Percentiles rank a stretch among this genome's conserved stretches.
phyloP scores from a whole-genome alignment of 2,329 filamentous ascomycete genomes.

The Xylariaceae sp. region DNA sequence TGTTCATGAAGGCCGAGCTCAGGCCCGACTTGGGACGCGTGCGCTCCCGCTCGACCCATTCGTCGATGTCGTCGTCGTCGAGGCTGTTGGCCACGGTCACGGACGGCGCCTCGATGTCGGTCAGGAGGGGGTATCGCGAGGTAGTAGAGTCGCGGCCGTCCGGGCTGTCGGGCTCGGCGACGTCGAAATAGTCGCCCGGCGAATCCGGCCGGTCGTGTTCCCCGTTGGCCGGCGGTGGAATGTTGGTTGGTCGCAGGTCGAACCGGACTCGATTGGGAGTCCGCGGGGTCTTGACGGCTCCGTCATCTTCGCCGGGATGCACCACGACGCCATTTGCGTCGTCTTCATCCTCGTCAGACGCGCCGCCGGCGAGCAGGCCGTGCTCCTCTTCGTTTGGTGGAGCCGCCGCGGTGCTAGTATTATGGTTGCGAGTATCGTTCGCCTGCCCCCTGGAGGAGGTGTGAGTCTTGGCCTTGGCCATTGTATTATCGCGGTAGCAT shows the following conservation, averaged over 20 bases:
- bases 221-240: slow-evolving; percentile 35
- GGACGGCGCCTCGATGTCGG: slow-evolving; percentile 72
- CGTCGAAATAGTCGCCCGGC: slow-evolving; percentile 36
- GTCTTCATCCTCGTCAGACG: slow-evolving; percentile 27
- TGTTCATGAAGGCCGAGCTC: slow-evolving; percentile 95
- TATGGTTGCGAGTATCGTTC: slow-evolving; percentile 17
- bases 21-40: slow-evolving; percentile 80
- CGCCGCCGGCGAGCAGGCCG: slow-evolving; percentile 38
- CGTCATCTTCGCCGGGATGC: slow-evolving; percentile 22
- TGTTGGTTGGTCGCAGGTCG: slow-evolving; percentile 44
- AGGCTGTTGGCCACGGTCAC: slow-evolving; percentile 65
- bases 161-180: slow-evolving; percentile 40
- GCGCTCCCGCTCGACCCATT: slow-evolving; percentile 58
- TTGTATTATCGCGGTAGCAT: slow-evolving; percentile 46
- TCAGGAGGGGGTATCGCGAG: slow-evolving; percentile 67
- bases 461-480: slow-evolving; percentile 46
- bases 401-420: slow-evolving; percentile 28
- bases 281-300: slow-evolving; percentile 46
- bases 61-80: slow-evolving; percentile 44
- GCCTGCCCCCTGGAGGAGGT: slow-evolving; percentile 34
- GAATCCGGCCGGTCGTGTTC: slow-evolving; percentile 13
- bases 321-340: slow-evolving; percentile 32
- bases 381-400: slow-evolving; percentile 42
- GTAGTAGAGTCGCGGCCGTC: slow-evolving; percentile 41
- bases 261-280: slow-evolving; percentile 71